These are phyloP conservation scores for Canariomyces notabilis DNA, from an alignment of 2,329 filamentous ascomycete genomes.

Conservation along the genomic window DNA sequence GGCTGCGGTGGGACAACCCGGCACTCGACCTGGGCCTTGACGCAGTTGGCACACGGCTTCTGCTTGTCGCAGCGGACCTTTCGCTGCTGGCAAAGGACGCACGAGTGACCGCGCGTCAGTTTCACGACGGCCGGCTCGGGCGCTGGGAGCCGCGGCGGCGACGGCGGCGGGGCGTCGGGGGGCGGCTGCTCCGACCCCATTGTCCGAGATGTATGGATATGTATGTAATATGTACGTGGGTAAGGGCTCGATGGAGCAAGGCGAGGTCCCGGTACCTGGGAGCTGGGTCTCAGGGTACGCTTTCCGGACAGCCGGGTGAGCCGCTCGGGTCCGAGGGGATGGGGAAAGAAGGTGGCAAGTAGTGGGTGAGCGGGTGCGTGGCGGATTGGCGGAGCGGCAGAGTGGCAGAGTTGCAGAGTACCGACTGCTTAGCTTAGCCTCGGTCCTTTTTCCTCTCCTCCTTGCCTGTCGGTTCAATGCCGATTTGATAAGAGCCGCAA, in stretches of 20 bases:
- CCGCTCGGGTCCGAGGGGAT: slow-evolving; percentile 27
- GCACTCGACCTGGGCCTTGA: slow-evolving; percentile 58
- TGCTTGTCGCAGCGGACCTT: slow-evolving; percentile 71
- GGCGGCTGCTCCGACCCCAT: slow-evolving; percentile 23
- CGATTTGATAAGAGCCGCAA: no score
- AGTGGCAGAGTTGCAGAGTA: no score
- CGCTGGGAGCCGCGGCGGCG: slow-evolving; percentile 27
- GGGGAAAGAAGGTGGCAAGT: no score
- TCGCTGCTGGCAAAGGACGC: slow-evolving; percentile 69
- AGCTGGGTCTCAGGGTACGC: slow-evolving; percentile 8
- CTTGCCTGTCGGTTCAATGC: no score
- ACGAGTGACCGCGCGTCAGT: slow-evolving; percentile 57
- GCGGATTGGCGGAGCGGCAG: neutral
- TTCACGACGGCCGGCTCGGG: slow-evolving; percentile 45
- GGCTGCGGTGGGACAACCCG: slow-evolving; percentile 53
- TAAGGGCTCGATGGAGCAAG: slow-evolving; percentile 1
- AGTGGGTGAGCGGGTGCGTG: no score
- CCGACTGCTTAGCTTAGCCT: no score
- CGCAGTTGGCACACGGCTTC: slow-evolving; percentile 66
- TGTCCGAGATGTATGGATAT: neutral
- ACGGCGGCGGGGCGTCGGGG: slow-evolving; percentile 25
- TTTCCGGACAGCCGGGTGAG: slow-evolving; percentile 16
- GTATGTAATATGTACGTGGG: slow-evolving; percentile 8
- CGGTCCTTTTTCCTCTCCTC: no score
- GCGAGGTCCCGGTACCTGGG: slow-evolving; percentile 7